These are phyloP conservation scores for Pisolithus albus DNA, from an alignment of 768 basidiomycete genomes.

Conservation along the genomic window DNA sequence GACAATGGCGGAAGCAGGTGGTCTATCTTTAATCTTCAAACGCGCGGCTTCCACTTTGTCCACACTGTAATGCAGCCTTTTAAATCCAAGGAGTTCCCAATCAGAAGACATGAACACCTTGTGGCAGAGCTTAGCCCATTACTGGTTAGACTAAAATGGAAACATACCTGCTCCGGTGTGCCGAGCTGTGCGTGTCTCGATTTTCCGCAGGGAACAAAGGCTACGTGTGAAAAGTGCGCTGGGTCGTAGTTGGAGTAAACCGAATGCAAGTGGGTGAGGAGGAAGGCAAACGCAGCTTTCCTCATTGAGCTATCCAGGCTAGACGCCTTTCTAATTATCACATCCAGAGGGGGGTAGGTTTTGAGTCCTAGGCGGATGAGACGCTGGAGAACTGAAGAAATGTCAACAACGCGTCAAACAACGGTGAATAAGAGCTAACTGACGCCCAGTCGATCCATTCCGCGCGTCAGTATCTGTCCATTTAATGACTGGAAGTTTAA, in stretches of 20 bases:
- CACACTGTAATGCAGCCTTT: conserved; percentile 46
- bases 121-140: neutral
- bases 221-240: conserved; percentile 40
- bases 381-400: conserved; percentile 38
- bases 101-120: conserved; percentile 62
- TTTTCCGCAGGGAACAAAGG: conserved; percentile 70
- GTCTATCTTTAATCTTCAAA: conserved; percentile 60
- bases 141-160: neutral
- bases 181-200: conserved; percentile 44
- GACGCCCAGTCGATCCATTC: neutral
- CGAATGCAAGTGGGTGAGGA: conserved; percentile 58
- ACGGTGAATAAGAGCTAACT: neutral
- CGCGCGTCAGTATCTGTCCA: conserved; percentile 39
- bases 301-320: conserved; percentile 41
- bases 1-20: conserved; percentile 51
- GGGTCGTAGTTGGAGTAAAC: conserved; percentile 53
- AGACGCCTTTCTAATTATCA: conserved; percentile 51
- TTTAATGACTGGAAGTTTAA: conserved; percentile 77
- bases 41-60: conserved; percentile 43
- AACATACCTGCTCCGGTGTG: conserved; percentile 55
- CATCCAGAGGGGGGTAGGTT: conserved; percentile 55
- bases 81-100: conserved; percentile 66
- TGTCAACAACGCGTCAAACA: neutral
- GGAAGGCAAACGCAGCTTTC: conserved; percentile 62
- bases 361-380: conserved; percentile 58